These are phyloP conservation scores for Sclerotinia nivalis DNA, from an alignment of 2,329 filamentous ascomycete species.

Conservation along the genomic window DNA sequence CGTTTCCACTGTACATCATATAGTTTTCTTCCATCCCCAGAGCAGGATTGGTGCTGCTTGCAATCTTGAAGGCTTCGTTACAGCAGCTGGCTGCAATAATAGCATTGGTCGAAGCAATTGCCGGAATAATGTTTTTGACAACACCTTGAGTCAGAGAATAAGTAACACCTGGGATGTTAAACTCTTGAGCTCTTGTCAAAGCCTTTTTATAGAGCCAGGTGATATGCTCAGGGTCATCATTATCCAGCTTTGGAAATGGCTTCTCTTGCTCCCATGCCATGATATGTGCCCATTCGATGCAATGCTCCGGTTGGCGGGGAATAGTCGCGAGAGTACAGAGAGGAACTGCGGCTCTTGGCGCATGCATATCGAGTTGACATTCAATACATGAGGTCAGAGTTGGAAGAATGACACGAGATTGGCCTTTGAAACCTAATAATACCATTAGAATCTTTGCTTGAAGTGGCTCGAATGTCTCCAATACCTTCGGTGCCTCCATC, in stretches of 20 bases:
- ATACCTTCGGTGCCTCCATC: conserved; percentile 91
- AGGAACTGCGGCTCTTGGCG: conserved; percentile 92
- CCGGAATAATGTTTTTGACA: conserved; percentile 98
- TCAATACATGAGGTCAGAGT: conserved; percentile 95
- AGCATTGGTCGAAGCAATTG: conserved; percentile 96
- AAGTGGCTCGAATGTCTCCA: conserved; percentile 9
- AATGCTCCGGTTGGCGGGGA: conserved; percentile 94
- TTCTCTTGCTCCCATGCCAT: conserved; percentile 93
- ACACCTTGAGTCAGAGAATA: conserved; percentile 96
- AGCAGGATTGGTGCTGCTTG: conserved; percentile 76
- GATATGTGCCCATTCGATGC: conserved; percentile 97
- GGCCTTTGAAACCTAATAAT: conserved; percentile 82
- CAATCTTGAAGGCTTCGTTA: conserved; percentile 95
- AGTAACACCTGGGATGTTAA: conserved; percentile 87
- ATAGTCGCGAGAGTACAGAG: conserved; percentile 96
- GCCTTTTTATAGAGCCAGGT: conserved; percentile 94
- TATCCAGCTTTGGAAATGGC: conserved; percentile 83
- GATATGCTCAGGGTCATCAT: conserved; percentile 94
- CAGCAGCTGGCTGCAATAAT: conserved; percentile 95
- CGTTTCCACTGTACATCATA: conserved; percentile 99
- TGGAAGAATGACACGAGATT: conserved; percentile 87
- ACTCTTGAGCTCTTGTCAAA: conserved; percentile 77
- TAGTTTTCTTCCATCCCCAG: conserved; percentile 83
- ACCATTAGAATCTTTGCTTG: background rate
- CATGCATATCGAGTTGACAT: conserved; percentile 98